These are phyloP conservation scores for Podospora australis DNA, from an alignment of 495 filamentous ascomycete species.

Conservation along the genomic window DNA sequence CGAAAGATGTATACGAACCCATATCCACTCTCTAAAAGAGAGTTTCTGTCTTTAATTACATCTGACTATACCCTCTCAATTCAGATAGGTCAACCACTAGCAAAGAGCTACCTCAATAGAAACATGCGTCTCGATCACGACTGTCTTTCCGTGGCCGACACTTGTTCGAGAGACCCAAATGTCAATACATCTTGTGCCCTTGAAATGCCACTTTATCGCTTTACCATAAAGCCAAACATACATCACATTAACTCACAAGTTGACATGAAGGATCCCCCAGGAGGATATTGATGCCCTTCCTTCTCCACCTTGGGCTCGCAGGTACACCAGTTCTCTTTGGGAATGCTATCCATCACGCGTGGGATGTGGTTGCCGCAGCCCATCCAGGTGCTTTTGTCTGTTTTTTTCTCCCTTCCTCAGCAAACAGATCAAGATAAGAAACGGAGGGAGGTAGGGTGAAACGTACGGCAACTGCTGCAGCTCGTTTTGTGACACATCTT, in stretches of 20 bases:
- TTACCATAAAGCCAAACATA: too few relatives aligned
- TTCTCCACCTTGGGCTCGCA: constrained; percentile 46
- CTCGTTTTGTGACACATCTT: constrained; percentile 13
- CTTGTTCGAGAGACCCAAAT: too few relatives aligned
- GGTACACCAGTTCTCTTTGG: constrained; percentile 54
- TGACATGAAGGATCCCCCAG: background rate
- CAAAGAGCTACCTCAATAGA: too few relatives aligned
- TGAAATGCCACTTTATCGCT: too few relatives aligned
- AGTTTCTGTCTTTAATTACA: too few relatives aligned
- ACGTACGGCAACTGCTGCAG: constrained; percentile 12
- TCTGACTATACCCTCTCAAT: too few relatives aligned
- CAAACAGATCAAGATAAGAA: background rate
- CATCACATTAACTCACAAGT: background rate
- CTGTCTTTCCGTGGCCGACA: too few relatives aligned
- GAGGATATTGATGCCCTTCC: background rate
- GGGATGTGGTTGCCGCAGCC: constrained; percentile 68
- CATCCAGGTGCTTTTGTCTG: constrained; percentile 63
- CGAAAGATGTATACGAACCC: too few relatives aligned
- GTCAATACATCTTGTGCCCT: too few relatives aligned
- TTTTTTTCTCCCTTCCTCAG: background rate
- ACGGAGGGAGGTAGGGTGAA: background rate
- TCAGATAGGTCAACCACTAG: too few relatives aligned
- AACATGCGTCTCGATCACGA: too few relatives aligned
- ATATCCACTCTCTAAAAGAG: too few relatives aligned
- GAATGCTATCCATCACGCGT: constrained; percentile 56